Conservation (phyloP, 768 basidiomycete species). For the Psilocybe tampanensis region DNA sequence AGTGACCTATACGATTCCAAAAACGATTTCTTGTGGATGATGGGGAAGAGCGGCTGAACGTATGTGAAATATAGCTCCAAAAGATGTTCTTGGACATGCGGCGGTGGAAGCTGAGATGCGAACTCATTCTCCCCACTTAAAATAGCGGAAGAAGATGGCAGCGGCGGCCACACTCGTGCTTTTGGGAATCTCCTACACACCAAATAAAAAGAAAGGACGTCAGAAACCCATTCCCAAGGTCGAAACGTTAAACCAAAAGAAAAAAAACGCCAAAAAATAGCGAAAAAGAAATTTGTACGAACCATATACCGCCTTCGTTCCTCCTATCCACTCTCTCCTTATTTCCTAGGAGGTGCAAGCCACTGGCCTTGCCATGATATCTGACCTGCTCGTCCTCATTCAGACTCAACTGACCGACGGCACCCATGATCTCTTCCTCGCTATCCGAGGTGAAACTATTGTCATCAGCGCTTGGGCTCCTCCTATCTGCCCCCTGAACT, state of each 20-base stretch:
- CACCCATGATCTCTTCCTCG: slow-evolving; percentile 56
- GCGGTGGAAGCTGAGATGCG: slow-evolving; percentile 53
- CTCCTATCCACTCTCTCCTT: slow-evolving; percentile 63
- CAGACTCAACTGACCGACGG: slow-evolving; percentile 83
- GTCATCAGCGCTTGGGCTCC: slow-evolving; percentile 39
- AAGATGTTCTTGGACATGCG: slow-evolving; percentile 63
- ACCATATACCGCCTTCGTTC: slow-evolving; percentile 81
- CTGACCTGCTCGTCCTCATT: slow-evolving; percentile 88
- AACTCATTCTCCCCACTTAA: slow-evolving; percentile 38
- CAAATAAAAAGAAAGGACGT: slow-evolving; percentile 1
- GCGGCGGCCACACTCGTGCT: slow-evolving; percentile 86
- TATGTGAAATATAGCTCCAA: slow-evolving; percentile 79
- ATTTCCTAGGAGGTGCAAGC: slow-evolving; percentile 70
- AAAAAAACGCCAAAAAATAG: neutral
- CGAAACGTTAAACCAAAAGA: neutral
- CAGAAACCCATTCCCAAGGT: slow-evolving; percentile 2
- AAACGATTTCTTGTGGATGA: slow-evolving; percentile 74
- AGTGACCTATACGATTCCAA: slow-evolving; percentile 53
- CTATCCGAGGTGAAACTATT: slow-evolving; percentile 35
- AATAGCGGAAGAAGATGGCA: slow-evolving; percentile 34
- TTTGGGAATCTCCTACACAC: slow-evolving; percentile 74
- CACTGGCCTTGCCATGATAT: slow-evolving; percentile 86
- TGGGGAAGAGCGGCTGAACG: slow-evolving; percentile 79
- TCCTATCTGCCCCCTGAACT: slow-evolving; percentile 18
- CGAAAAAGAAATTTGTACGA: slow-evolving; percentile 29